Evolutionary conservation across 1,139 yeast species (phyloP).

Genomic region (Petasospora fabianii): DNA sequence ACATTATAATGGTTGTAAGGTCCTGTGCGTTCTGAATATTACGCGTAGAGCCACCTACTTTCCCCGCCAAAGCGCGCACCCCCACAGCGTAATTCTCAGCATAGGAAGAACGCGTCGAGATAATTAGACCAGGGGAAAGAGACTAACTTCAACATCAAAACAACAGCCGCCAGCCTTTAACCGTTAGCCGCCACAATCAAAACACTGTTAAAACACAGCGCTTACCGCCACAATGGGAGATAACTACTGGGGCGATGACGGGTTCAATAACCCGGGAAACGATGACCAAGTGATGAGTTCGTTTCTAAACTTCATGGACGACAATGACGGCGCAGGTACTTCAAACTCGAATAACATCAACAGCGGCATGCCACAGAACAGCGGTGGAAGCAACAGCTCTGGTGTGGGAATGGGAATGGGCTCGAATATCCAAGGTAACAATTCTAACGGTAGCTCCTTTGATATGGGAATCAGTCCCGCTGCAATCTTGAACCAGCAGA

Average conservation of each 20-base stretch:
- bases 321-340: conserved; percentile 6
- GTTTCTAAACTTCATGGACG: conserved; percentile 26
- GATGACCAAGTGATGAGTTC: conserved; percentile 28
- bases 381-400: conserved; percentile 1
- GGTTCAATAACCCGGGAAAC: conserved; percentile 12
- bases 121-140: no score
- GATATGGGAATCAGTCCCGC: conserved; percentile 19
- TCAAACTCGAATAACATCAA: conserved; percentile 4
- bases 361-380: no score
- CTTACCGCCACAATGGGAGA: conserved; percentile 25
- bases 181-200: no score
- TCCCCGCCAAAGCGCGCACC: no score
- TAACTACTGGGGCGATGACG: conserved; percentile 27
- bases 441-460: conserved; percentile 8
- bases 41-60: no score
- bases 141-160: no score
- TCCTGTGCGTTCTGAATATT: no score
- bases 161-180: no score
- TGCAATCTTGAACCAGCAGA: conserved; percentile 11
- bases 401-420: conserved; percentile 1
- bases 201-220: no score
- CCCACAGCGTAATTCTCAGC: no score
- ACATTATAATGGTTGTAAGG: no score
- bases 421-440: conserved; percentile 5
- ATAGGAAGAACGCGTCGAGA: no score